phyloP scores from a whole-genome alignment of 129 eudicot species.

The carrot (Daucus carota) region DNA sequence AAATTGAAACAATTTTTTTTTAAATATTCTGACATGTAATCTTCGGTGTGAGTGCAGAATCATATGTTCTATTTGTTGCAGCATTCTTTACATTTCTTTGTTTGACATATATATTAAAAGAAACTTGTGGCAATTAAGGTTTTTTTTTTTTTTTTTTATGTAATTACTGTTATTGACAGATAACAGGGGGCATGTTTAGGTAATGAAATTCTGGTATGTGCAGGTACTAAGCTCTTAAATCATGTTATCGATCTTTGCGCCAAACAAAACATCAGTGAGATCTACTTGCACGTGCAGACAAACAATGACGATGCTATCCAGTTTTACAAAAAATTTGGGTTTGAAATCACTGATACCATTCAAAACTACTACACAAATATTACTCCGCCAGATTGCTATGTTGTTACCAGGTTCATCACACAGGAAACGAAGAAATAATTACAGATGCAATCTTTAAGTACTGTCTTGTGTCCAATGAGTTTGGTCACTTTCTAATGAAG shows the following conservation, averaged over 20 bases:
- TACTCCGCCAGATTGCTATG: slow-evolving; percentile 93
- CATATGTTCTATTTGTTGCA: not conserved
- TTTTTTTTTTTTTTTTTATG: not conserved
- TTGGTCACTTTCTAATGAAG: not conserved
- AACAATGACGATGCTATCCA: slow-evolving; percentile 91
- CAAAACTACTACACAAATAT: slow-evolving; percentile 88
- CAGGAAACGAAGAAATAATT: slow-evolving; percentile 48
- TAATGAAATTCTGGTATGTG: not conserved
- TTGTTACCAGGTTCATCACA: slow-evolving; percentile 61
- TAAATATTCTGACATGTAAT: too few species aligned
- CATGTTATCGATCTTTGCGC: slow-evolving; percentile 73
- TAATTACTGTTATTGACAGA: not conserved
- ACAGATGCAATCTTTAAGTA: not conserved
- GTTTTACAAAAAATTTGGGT: slow-evolving; percentile 89
- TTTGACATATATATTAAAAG: not conserved
- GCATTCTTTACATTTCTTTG: not conserved
- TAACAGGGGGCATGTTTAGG: not conserved
- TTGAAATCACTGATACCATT: slow-evolving; percentile 94
- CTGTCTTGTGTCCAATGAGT: not conserved
- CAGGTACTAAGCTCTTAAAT: slow-evolving; percentile 79
- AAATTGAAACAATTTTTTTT: too few species aligned
- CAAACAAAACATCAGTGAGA: slow-evolving; percentile 83
- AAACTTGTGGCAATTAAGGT: not conserved
- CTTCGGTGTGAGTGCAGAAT: not conserved
- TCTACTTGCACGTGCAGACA: slow-evolving; percentile 97